These are phyloP conservation scores for Macrocybe gigantea DNA, from an alignment of 768 basidiomycete species.

Conservation along the genomic window DNA sequence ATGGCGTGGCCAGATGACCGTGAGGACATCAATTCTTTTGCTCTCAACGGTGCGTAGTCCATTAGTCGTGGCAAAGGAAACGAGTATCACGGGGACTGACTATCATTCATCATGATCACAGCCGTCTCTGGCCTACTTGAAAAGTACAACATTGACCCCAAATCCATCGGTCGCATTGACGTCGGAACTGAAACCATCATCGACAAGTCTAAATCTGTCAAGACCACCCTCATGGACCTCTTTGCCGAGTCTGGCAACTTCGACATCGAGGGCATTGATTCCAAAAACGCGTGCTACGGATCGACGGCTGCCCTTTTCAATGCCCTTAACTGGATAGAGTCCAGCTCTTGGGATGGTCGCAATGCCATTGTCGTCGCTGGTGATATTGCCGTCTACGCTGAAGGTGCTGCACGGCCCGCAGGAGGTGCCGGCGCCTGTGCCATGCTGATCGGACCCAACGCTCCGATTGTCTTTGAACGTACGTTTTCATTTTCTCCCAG, in stretches of 20 bases:
- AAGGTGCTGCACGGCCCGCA: slow-evolving; percentile 90
- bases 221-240: slow-evolving; percentile 97
- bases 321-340: slow-evolving; percentile 97
- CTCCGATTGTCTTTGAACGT: slow-evolving; percentile 94
- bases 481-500: slow-evolving; percentile 24
- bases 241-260: slow-evolving; percentile 90
- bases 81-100: slow-evolving; percentile 1
- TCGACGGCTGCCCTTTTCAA: slow-evolving; percentile 99
- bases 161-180: slow-evolving; percentile 94
- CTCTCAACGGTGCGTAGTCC: slow-evolving; percentile 65
- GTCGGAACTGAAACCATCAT: slow-evolving; percentile 99
- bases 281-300: slow-evolving; percentile 99
- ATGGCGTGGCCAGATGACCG: slow-evolving; percentile 99
- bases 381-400: slow-evolving; percentile 97
- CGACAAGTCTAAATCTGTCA: slow-evolving; percentile 98
- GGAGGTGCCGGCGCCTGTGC: slow-evolving; percentile 97
- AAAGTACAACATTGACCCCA: slow-evolving; percentile 95
- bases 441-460: slow-evolving; percentile 93
- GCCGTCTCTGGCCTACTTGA: slow-evolving; percentile 86
- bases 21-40: slow-evolving; percentile 98
- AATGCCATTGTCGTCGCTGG: slow-evolving; percentile 96
- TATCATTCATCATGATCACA: slow-evolving; percentile 19
- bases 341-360: slow-evolving; percentile 93
- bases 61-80: not conserved
- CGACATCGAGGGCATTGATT: slow-evolving; percentile 98